Evolutionary conservation across 1,284 basidiomycete species (phyloP).

Genomic region (Sphaerobolus stellatus): DNA sequence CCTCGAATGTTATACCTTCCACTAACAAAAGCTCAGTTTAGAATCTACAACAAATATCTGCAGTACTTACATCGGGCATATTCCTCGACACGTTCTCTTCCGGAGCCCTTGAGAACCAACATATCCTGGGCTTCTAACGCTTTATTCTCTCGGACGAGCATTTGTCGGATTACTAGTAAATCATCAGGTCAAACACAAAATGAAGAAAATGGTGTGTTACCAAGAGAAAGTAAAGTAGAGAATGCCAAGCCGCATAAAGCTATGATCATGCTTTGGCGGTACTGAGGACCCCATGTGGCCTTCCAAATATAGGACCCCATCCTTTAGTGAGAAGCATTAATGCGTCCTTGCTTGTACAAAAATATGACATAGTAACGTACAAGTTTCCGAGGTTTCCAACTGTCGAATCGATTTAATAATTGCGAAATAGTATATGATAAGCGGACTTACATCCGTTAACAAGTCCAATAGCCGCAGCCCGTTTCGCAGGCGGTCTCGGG

Average conservation of each 20-base stretch:
- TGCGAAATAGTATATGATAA: no score
- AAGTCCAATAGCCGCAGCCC: slow-evolving; percentile 47
- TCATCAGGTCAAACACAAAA: background rate
- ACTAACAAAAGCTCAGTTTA: slow-evolving; percentile 19
- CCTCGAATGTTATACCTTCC: slow-evolving; percentile 42
- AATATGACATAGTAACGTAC: slow-evolving; percentile 22
- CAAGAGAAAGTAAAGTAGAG: slow-evolving; percentile 34
- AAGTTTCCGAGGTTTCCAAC: slow-evolving; percentile 41
- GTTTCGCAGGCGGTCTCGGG: slow-evolving; percentile 62
- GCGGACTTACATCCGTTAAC: slow-evolving; percentile 33
- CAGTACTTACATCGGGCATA: slow-evolving; percentile 27
- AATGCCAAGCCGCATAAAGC: slow-evolving; percentile 42
- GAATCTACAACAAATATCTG: background rate
- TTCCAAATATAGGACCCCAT: slow-evolving; percentile 56
- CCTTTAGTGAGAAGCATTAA: slow-evolving; percentile 21
- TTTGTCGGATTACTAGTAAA: slow-evolving; percentile 44
- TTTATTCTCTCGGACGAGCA: slow-evolving; percentile 45
- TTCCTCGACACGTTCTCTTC: slow-evolving; percentile 44
- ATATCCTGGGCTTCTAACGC: slow-evolving; percentile 46
- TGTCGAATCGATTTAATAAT: background rate
- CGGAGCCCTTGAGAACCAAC: slow-evolving; percentile 39
- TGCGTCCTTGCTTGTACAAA: slow-evolving; percentile 6
- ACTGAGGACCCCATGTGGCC: slow-evolving; percentile 47
- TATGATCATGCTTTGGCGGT: slow-evolving; percentile 52
- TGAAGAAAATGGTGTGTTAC: slow-evolving; percentile 30